Percentiles rank a stretch among this genome's conserved stretches.
Evolutionary conservation across 1,139 yeast genomes (phyloP).

Genomic region (Yamadazyma diospyri): DNA sequence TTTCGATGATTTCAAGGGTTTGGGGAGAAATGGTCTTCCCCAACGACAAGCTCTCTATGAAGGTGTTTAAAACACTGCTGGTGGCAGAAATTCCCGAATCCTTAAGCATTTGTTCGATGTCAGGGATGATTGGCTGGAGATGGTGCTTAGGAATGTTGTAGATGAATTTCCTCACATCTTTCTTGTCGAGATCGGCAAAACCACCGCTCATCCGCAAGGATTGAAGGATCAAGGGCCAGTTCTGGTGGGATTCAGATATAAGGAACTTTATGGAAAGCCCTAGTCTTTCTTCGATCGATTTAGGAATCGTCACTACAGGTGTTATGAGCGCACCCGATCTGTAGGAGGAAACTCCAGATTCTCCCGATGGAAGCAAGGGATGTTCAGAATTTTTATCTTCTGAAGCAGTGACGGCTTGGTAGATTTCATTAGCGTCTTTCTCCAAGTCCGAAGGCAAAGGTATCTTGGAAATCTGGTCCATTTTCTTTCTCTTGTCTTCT

Average conservation of each 20-base stretch:
- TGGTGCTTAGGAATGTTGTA: constrained; percentile 41
- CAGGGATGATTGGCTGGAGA: constrained; percentile 32
- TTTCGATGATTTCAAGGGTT: constrained; percentile 23
- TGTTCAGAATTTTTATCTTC: background rate
- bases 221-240: constrained; percentile 55
- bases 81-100: constrained; percentile 33
- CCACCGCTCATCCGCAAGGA: constrained; percentile 42
- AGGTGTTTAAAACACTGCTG: constrained; percentile 36
- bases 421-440: constrained; percentile 14
- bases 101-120: constrained; percentile 27
- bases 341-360: background rate
- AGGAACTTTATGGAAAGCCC: constrained; percentile 48
- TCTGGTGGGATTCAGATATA: constrained; percentile 41
- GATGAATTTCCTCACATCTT: constrained; percentile 41
- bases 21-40: constrained; percentile 22
- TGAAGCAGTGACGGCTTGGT: constrained; percentile 13
- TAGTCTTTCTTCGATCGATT: constrained; percentile 36
- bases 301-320: constrained; percentile 36
- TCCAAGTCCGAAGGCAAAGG: constrained; percentile 21
- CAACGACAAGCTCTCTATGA: constrained; percentile 40
- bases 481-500: constrained; percentile 15
- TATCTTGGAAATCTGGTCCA: constrained; percentile 11
- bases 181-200: constrained; percentile 30
- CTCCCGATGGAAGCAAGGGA: background rate
- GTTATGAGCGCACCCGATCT: constrained; percentile 14